phyloP scores from a whole-genome alignment of 1,284 basidiomycete genomes.

The Hypsizygus ulmarius region DNA sequence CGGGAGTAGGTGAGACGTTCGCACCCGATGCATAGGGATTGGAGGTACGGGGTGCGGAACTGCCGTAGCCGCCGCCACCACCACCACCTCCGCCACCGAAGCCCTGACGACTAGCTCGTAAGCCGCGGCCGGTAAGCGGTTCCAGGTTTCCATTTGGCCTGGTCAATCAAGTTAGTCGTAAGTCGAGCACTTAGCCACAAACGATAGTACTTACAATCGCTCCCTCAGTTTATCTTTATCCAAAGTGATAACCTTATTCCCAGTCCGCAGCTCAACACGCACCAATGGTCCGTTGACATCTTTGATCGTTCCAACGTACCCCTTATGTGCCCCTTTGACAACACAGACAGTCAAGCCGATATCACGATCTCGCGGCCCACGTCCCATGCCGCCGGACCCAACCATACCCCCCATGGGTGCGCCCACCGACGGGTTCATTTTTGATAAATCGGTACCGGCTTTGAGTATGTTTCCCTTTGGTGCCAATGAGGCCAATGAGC shows the following conservation, averaged over 20 bases:
- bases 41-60: slow-evolving; percentile 35
- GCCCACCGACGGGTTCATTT: slow-evolving; percentile 88
- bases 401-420: slow-evolving; percentile 73
- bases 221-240: slow-evolving; percentile 79
- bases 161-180: slow-evolving; percentile 10
- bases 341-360: slow-evolving; percentile 83
- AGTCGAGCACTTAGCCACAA: not conserved
- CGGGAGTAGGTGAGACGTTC: slow-evolving; percentile 62
- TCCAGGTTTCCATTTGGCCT: slow-evolving; percentile 58
- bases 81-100: slow-evolving; percentile 18
- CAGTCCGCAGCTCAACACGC: slow-evolving; percentile 89
- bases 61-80: slow-evolving; percentile 25
- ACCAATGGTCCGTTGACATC: slow-evolving; percentile 89
- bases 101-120: slow-evolving; percentile 5
- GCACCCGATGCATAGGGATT: slow-evolving; percentile 48
- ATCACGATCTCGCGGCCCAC: slow-evolving; percentile 77
- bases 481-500: slow-evolving; percentile 78
- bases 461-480: slow-evolving; percentile 76
- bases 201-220: slow-evolving; percentile 58
- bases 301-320: slow-evolving; percentile 90
- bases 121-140: slow-evolving; percentile 35
- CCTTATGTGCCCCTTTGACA: slow-evolving; percentile 88
- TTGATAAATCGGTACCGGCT: slow-evolving; percentile 78
- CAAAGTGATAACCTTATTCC: slow-evolving; percentile 88
- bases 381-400: slow-evolving; percentile 71